Evolutionary conservation across 352 stramenopile species (phyloP).

Genomic region (Globisporangium okanoganense): DNA sequence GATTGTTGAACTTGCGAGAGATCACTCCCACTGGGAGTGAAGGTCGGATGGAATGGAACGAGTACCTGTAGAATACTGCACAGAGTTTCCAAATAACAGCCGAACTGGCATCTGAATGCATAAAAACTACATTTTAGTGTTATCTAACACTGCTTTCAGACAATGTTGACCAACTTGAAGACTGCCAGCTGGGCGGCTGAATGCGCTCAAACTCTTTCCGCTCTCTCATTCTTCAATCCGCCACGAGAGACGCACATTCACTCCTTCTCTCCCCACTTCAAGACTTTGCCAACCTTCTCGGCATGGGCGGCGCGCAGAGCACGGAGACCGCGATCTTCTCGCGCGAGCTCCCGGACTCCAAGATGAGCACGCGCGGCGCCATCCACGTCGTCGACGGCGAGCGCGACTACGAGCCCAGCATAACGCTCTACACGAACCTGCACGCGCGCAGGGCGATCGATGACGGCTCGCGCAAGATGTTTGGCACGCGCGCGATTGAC

Average conservation of each 20-base stretch:
- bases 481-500: slow-evolving; percentile 41
- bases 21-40: not conserved
- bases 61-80: not conserved
- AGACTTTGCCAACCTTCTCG: too few species aligned
- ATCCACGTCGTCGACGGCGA: slow-evolving; percentile 20
- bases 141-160: too few species aligned
- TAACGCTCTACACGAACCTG: slow-evolving; percentile 58
- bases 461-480: slow-evolving; percentile 41
- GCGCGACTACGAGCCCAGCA: slow-evolving; percentile 30
- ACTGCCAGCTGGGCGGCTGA: too few species aligned
- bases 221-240: not conserved
- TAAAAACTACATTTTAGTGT: too few species aligned
- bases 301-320: slow-evolving; percentile 4
- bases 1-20: not conserved
- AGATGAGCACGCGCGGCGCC: slow-evolving; percentile 15
- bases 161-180: too few species aligned
- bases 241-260: not conserved
- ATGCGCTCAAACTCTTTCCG: not conserved
- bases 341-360: slow-evolving; percentile 2
- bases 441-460: slow-evolving; percentile 40
- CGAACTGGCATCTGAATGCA: too few species aligned
- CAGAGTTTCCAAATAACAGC: too few species aligned
- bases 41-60: not conserved
- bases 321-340: slow-evolving; percentile 22
- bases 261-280: not conserved